Base-by-base conservation (phyloP, 1,284 basidiomycete species). In the Apiotrichum montevideense region DNA sequence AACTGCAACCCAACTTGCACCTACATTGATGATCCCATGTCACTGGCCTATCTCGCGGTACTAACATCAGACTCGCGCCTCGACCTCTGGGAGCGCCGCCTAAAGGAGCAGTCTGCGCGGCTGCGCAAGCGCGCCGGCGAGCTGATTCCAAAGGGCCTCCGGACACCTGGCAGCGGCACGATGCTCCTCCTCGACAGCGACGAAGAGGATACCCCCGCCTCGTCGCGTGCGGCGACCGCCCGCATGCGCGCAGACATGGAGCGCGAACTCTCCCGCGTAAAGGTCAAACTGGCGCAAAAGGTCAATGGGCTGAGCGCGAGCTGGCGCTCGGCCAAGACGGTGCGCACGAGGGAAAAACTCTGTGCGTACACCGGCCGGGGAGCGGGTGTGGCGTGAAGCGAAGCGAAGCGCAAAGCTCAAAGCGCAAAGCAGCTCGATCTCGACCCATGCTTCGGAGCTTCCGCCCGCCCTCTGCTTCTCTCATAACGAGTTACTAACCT, bases 271-370 rank as follows among this genome's bases (percentile, higher is more conserved):
- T 85, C 85, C 71, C 85, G 85, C 70, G 86, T 93, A 74, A 93
- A 83, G 69, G 67, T 81, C 54, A 85, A 83, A 66, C 69, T 77
- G 35, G 66, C 64, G 4, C 62, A 56, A 10, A 74, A 91, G 85
- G 83, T 94, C 42, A 86, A 87, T 1, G 79, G 81, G 55, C 78
- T 96, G 11, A 79, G 85, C 34, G 80, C 82, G 10, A 85, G 87
- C 43, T 82, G 93, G 93, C 85, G 90, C 65, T 91, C 90, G 35
- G 87, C 90, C 1, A 93, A 94, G 71, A 88, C 92, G 40, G 86
- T 96, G 35, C 83, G 91, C 34, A 92, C 89, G n/a, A 83, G 87
- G 53, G 90, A 93, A 66, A 94, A 94, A 75, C 80, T 79, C 32
- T 69, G 75, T 76, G 47, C 64, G 75, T 73, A 13, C 3, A 35